These are phyloP conservation scores for Quercus wislizeni DNA, from an alignment of 306 rosid species.

Conservation along the genomic window DNA sequence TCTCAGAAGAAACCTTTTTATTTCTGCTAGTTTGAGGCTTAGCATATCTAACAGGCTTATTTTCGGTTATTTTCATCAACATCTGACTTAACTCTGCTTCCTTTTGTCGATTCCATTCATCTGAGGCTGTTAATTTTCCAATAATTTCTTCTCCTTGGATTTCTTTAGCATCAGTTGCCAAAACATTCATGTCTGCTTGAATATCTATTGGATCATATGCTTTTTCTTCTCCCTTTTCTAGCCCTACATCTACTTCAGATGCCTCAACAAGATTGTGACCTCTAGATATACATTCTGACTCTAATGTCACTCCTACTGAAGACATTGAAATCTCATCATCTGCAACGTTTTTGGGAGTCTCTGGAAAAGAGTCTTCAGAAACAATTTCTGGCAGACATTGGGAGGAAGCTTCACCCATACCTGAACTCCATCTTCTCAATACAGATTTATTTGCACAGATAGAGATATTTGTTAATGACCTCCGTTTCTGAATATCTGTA, in stretches of 20 bases:
- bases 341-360: constrained; percentile 35
- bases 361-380: constrained; percentile 44
- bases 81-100: constrained; percentile 87
- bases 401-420: constrained; percentile 67
- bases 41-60: constrained; percentile 48
- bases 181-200: constrained; percentile 35
- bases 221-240: constrained; percentile 41
- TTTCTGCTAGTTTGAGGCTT: constrained; percentile 66
- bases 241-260: constrained; percentile 32
- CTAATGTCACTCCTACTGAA: constrained; percentile 36
- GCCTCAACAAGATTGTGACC: constrained; percentile 37
- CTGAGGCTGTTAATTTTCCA: constrained; percentile 46
- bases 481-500: constrained; percentile 56
- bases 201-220: constrained; percentile 38
- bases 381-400: constrained; percentile 48
- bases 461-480: constrained; percentile 59
- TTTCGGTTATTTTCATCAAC: constrained; percentile 76
- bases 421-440: constrained; percentile 95
- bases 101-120: constrained; percentile 74
- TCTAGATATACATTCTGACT: constrained; percentile 38
- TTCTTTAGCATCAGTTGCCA: constrained; percentile 30
- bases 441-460: constrained; percentile 71
- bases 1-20: constrained; percentile 49
- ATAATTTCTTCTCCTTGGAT: constrained; percentile 38
- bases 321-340: constrained; percentile 29